Percentiles rank a stretch among this genome's conserved stretches.
These are phyloP conservation scores for Leccinum pachyderme DNA, from an alignment of 1,284 basidiomycete genomes.

Conservation along the genomic window DNA sequence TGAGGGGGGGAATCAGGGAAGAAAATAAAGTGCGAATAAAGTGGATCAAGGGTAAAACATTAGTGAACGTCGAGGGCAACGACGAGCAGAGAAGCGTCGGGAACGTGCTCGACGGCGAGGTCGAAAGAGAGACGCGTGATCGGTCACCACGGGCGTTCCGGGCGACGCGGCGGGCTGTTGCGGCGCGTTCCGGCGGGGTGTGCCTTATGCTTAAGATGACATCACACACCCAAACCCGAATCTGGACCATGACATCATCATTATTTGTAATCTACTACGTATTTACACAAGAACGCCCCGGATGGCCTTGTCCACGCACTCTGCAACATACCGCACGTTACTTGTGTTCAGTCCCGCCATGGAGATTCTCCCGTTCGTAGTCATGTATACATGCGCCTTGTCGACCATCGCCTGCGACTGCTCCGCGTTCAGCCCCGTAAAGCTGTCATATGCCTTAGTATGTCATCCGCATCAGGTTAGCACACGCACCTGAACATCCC, in stretches of 20 bases:
- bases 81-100: conserved; percentile 14
- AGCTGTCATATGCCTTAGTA: conserved; percentile 43
- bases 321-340: conserved; percentile 79
- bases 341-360: conserved; percentile 55
- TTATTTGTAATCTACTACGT: conserved; percentile 5
- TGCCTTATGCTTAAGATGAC: not conserved
- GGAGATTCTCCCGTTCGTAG: conserved; percentile 79
- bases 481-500: conserved; percentile 83
- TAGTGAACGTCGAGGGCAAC: conserved; percentile 13
- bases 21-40: conserved; percentile 15
- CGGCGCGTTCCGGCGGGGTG: conserved; percentile 29
- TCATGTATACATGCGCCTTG: conserved; percentile 87
- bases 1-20: conserved; percentile 18
- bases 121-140: conserved; percentile 19
- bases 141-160: conserved; percentile 19
- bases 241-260: not conserved
- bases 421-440: conserved; percentile 69
- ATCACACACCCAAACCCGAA: not conserved
- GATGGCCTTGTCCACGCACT: conserved; percentile 71
- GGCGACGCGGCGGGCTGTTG: conserved; percentile 19
- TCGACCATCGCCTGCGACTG: conserved; percentile 77
- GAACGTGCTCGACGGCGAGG: conserved; percentile 23
- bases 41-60: conserved; percentile 23
- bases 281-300: conserved; percentile 42
- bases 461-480: not conserved